These are phyloP conservation scores for Schwanniomyces vanrijiae DNA, from an alignment of 805 yeast species.

Conservation along the genomic window DNA sequence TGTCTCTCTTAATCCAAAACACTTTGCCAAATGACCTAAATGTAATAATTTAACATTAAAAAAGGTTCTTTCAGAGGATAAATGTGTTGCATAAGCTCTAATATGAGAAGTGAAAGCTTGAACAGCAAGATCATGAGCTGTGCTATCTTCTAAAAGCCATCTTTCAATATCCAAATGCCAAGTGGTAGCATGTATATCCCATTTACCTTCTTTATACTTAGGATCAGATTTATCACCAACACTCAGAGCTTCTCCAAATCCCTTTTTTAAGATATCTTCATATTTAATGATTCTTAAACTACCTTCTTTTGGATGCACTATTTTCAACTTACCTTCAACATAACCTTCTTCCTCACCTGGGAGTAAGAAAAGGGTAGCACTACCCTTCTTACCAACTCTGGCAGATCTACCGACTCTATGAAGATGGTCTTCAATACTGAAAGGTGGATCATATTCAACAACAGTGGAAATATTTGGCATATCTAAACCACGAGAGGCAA, in stretches of 20 bases:
- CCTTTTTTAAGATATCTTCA: constrained; percentile 30
- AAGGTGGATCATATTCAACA: constrained; percentile 93
- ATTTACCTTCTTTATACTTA: constrained; percentile 46
- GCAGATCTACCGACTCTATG: constrained; percentile 98
- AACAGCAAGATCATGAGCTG: constrained; percentile 63
- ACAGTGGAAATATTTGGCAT: constrained; percentile 83
- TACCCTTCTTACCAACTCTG: constrained; percentile 89
- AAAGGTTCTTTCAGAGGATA: constrained; percentile 70
- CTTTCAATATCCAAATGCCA: constrained; percentile 93
- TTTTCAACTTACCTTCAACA: constrained; percentile 48
- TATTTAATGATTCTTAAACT: constrained; percentile 33
- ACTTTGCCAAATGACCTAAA: constrained; percentile 93
- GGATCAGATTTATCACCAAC: constrained; percentile 37
- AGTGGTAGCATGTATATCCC: constrained; percentile 96
- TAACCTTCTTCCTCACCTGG: constrained; percentile 92
- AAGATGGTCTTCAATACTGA: constrained; percentile 88
- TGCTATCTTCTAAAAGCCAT: constrained; percentile 72
- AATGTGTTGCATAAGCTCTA: constrained; percentile 95
- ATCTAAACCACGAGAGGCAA: constrained; percentile 96
- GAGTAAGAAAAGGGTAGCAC: constrained; percentile 71
- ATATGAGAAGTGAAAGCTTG: constrained; percentile 86
- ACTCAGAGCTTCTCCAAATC: constrained; percentile 32
- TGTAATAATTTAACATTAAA: constrained; percentile 84
- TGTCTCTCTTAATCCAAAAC: constrained; percentile 91
- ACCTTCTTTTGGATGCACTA: constrained; percentile 40